Conservation (phyloP, 75 land plant species). For the Isoetes taiwanensis region DNA sequence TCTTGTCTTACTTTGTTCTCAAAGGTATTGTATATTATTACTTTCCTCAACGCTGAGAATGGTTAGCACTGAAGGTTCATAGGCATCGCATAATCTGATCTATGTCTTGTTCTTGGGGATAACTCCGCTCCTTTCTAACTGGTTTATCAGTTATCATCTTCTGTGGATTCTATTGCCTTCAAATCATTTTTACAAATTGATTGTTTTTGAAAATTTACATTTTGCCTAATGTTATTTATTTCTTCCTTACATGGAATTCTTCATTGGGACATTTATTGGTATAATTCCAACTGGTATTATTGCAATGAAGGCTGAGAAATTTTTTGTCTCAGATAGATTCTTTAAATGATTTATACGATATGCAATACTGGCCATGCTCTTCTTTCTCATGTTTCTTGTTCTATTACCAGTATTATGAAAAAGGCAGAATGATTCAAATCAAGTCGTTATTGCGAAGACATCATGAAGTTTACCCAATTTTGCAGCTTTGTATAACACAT, state of each 20-base stretch:
- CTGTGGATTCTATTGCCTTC: constrained; percentile 8
- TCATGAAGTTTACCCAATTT: too few species aligned
- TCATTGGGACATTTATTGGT: constrained; percentile 10
- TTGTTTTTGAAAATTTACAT: not conserved
- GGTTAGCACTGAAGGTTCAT: constrained; percentile 13
- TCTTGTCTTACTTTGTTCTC: constrained; percentile 6
- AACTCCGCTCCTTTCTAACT: constrained; percentile 16
- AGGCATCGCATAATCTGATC: constrained; percentile 10
- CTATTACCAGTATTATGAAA: constrained; percentile 8
- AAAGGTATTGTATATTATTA: constrained; percentile 18
- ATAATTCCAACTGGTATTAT: constrained; percentile 14
- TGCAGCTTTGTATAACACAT: too few species aligned
- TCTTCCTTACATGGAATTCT: constrained; percentile 1
- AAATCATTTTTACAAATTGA: not conserved
- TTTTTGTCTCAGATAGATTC: constrained; percentile 12
- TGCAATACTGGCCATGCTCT: constrained; percentile 4
- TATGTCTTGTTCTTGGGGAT: constrained; percentile 13
- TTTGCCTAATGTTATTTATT: not conserved
- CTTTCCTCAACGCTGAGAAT: constrained; percentile 15
- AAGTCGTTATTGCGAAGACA: too few species aligned
- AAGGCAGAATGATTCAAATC: not conserved
- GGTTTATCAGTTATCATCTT: constrained; percentile 17
- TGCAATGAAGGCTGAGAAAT: constrained; percentile 14
- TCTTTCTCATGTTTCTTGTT: constrained; percentile 9
- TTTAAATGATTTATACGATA: constrained; percentile 10